Evolutionary conservation across 768 basidiomycete genomes (phyloP), one percentile per base, ranked within the genome.

Genomic region (Psilocybe cubensis): DNA sequence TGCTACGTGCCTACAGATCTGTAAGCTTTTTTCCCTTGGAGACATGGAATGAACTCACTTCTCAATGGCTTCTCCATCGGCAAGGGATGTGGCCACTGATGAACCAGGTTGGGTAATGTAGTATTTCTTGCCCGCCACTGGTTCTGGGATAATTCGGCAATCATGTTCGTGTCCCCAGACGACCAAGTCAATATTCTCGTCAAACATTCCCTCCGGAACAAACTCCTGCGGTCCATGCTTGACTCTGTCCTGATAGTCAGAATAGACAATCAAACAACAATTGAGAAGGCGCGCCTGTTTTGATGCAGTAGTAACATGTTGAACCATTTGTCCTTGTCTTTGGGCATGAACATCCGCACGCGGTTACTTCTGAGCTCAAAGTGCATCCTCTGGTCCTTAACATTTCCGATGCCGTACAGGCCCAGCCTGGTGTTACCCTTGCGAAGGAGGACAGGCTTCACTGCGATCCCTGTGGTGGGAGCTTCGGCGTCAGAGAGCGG

Each of bases 91-190:
- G 0, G 97, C 97, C 2, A 99, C 88, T 0, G 91, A 92, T 0
- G 94, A 96, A 1, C 97, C 97, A 3, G 97, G 97, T 71, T 99
- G 97, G 2, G 88, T 84, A 66, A 99, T 94, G 66, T 83, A 87
- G 74, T 99, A 99, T 14, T 82, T 83, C 71, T 96, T 96, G 11
- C 92, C 94, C 3, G 93, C 88, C 7, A 99, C 96, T 4, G 86
- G 82, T 66, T 97, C 94, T 0, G 97, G 96, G 2, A 86, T 78
- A 52, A 96, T 91, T 27, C 96, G 85, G 66, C 96, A 98, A 71
- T 98, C 97, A 68, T 99, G 97, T 71, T 99, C 97, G 70, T 99
- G 97, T 6, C 97, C 97, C 97, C 97, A 99, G 2, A 99, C 80
- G 6, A 99, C 92, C 14, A 99, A 81, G 65, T 98, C 87, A 31